These are phyloP conservation scores for Scheffersomyces amazonensis DNA, from an alignment of 805 yeast genomes.

Conservation along the genomic window DNA sequence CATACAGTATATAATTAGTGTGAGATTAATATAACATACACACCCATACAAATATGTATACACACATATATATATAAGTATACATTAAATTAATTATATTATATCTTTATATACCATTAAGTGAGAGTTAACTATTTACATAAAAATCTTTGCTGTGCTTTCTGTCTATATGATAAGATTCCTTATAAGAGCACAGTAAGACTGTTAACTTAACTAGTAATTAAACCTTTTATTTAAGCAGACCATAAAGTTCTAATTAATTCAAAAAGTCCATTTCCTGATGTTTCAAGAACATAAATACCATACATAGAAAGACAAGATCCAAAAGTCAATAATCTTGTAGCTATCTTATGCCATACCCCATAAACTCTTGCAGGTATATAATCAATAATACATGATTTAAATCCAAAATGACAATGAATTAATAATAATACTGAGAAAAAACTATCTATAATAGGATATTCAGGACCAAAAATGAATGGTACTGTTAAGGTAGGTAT, in stretches of 20 bases:
- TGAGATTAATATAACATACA: too few species aligned
- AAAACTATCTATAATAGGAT: slow-evolving; percentile 69
- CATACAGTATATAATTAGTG: too few species aligned
- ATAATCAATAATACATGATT: slow-evolving; percentile 89
- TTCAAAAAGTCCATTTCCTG: slow-evolving; percentile 74
- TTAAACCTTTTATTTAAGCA: neutral
- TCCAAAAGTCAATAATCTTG: slow-evolving; percentile 68
- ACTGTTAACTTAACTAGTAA: too few species aligned
- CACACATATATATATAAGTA: too few species aligned
- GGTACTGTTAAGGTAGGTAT: slow-evolving; percentile 79
- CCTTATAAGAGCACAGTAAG: too few species aligned
- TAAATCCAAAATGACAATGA: slow-evolving; percentile 85
- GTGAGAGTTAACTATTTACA: too few species aligned
- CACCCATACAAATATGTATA: too few species aligned
- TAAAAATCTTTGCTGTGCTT: too few species aligned
- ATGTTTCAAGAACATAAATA: slow-evolving; percentile 75
- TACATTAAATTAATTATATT: too few species aligned
- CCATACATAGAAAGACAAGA: slow-evolving; percentile 73
- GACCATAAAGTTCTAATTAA: slow-evolving; percentile 63
- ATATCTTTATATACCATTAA: too few species aligned
- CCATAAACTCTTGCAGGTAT: slow-evolving; percentile 87
- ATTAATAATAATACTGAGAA: slow-evolving; percentile 64
- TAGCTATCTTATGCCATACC: slow-evolving; percentile 64
- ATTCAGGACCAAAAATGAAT: slow-evolving; percentile 66
- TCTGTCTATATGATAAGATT: too few species aligned